A percentile compares a stretch with the other conserved stretches of the same genome.
Conservation (phyloP, 2,329 filamentous ascomycete genomes). For the Epichloe glyceriae region DNA sequence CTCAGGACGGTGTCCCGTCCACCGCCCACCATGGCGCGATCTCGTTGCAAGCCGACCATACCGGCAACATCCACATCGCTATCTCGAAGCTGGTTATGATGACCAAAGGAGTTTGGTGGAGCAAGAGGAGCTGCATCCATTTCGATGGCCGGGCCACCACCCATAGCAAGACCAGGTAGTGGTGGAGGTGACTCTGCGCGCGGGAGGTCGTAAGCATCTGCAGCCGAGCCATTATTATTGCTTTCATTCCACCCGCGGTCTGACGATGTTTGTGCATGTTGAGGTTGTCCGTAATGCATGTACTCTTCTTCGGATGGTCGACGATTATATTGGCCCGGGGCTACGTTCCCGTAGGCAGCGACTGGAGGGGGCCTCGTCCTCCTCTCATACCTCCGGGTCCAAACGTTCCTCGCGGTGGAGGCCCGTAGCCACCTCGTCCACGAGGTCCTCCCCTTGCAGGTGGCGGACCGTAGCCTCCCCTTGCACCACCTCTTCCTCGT, state of each 20-base stretch:
- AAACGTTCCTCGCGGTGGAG: slow-evolving; percentile 19
- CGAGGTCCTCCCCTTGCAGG: slow-evolving; percentile 27
- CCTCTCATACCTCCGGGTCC: slow-evolving; percentile 15
- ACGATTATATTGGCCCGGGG: slow-evolving; percentile 22
- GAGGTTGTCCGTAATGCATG: slow-evolving; percentile 18
- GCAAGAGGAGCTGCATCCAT: slow-evolving; percentile 57
- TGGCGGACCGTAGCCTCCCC: slow-evolving; percentile 30
- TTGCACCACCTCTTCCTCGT: slow-evolving; percentile 22
- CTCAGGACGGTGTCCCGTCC: slow-evolving; percentile 42
- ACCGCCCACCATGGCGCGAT: slow-evolving; percentile 14
- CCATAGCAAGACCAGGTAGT: slow-evolving; percentile 31
- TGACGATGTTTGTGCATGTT: slow-evolving; percentile 7
- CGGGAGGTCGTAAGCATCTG: slow-evolving; percentile 36
- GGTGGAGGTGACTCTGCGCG: slow-evolving; percentile 54
- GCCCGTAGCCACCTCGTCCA: slow-evolving; percentile 21
- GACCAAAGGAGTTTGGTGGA: slow-evolving; percentile 28
- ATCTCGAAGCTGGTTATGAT: slow-evolving; percentile 39
- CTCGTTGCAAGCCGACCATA: slow-evolving; percentile 59
- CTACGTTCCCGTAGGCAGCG: slow-evolving; percentile 22
- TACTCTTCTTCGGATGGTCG: slow-evolving; percentile 14
- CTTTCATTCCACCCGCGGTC: slow-evolving; percentile 4
- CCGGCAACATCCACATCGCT: slow-evolving; percentile 61
- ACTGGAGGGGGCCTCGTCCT: slow-evolving; percentile 22
- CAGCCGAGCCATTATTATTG: slow-evolving; percentile 4
- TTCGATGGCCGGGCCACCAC: slow-evolving; percentile 56